phyloP scores from a whole-genome alignment of 1,139 yeast genomes.

The Blastobotrys aristatus region DNA sequence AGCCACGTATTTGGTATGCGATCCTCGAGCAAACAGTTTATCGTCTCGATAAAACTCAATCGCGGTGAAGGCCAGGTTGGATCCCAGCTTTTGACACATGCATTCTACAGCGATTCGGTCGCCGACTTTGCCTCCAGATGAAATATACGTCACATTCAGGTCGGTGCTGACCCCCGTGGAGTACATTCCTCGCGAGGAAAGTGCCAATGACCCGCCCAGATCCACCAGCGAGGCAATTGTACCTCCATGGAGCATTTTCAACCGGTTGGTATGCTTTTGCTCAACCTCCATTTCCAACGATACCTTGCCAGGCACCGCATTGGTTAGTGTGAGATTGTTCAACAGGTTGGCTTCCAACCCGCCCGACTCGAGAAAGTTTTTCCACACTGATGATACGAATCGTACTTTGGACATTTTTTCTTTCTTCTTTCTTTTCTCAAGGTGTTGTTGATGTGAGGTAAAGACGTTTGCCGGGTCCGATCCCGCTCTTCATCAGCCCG shows the following conservation, averaged over 20 bases:
- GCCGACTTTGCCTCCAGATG: slow-evolving; percentile 41
- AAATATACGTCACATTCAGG: slow-evolving; percentile 37
- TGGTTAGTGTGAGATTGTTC: slow-evolving; percentile 23
- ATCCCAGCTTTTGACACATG: slow-evolving; percentile 36
- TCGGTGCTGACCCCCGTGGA: slow-evolving; percentile 44
- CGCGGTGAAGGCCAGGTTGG: slow-evolving; percentile 40
- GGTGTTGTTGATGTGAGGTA: not conserved
- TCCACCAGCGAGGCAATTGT: slow-evolving; percentile 39
- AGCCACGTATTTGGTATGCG: slow-evolving; percentile 41
- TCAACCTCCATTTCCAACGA: slow-evolving; percentile 33
- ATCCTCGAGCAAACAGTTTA: slow-evolving; percentile 39
- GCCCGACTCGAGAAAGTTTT: slow-evolving; percentile 32
- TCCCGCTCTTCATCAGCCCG: slow-evolving; percentile 8
- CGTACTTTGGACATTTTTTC: slow-evolving; percentile 9
- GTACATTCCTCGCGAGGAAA: slow-evolving; percentile 40
- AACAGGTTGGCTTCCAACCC: slow-evolving; percentile 37
- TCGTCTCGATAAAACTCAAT: slow-evolving; percentile 33
- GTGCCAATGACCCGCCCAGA: slow-evolving; percentile 43
- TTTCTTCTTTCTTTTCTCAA: not conserved
- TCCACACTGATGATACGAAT: slow-evolving; percentile 27
- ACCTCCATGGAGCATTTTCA: slow-evolving; percentile 41
- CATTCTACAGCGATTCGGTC: slow-evolving; percentile 25
- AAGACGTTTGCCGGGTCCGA: slow-evolving; percentile 13
- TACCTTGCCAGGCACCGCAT: slow-evolving; percentile 36
- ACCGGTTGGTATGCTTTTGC: slow-evolving; percentile 37